Evolutionary conservation across 192 early-diverging fungal species (phyloP), one percentile per base, ranked within the genome.

Genomic region (Helicostylum pulchrum): DNA sequence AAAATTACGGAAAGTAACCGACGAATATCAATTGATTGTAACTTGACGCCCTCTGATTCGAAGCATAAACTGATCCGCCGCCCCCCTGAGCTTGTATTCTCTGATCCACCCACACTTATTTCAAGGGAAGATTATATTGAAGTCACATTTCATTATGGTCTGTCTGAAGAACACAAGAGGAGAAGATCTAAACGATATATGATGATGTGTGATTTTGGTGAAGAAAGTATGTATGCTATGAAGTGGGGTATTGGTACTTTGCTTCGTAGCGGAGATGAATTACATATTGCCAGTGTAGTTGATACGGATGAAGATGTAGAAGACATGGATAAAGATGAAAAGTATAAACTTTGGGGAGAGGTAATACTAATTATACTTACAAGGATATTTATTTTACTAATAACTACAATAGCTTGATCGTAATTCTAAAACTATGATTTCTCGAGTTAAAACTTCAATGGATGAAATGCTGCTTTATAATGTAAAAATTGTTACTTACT

Each of bases 171-270:
- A 14, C 49, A 61, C 3, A 11, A 19, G 3, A 36, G 43, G 3
- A 55, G 39, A 47, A 61, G 39, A 51, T 63, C 54, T 8, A 53
- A 66, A 31, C 49, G 52, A n/a, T 83, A 83, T 26, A 68, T 83
- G 66, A 74, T 83, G 10, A 74, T 77, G 39, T 78, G 69, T 7
- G 81, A 80, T 70, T 71, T 80, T 53, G 73, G 76, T 12, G 76
- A 77, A 23, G 76, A 78, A 57, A 80, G 78, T 62, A 70, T 73
- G 67, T 73, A 78, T 71, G 81, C 81, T 3, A 74, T 76, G 31
- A 66, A 78, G 17, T 83, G 76, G 76, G 72, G 78, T 1, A 70
- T 80, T 54, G 75, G 74, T 4, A 80, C 81, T 0, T 61, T 83
- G 12, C 72, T 83, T 10, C 71, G 81, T 15, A 83, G 68, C 42